Conservation (phyloP, 202 grass and related monocot genomes). For the Digitaria exilis region DNA sequence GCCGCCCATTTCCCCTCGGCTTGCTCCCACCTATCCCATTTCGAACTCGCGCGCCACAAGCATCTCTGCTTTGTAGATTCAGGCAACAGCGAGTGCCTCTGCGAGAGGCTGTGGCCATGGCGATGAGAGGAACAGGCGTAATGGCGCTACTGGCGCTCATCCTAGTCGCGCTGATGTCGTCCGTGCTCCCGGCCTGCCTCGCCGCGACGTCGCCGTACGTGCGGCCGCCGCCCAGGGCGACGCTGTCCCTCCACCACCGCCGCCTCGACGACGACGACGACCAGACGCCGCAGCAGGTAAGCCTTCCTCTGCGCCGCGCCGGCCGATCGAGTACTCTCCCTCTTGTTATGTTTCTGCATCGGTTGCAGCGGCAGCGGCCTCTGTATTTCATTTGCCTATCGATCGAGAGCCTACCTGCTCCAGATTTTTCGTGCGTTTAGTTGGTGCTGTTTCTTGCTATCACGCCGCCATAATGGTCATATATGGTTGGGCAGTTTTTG, state of each 20-base stretch:
- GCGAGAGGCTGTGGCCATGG: background rate
- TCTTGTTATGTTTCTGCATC: no score
- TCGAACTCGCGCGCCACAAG: background rate
- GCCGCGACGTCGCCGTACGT: slow-evolving; percentile 52
- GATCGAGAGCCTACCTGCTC: no score
- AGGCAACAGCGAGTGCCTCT: no score
- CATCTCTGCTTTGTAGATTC: background rate
- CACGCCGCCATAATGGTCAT: background rate
- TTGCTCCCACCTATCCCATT: background rate
- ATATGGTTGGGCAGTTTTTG: background rate
- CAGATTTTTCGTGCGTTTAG: no score
- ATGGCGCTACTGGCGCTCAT: slow-evolving; percentile 2
- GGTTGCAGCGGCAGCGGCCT: no score
- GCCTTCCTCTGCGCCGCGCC: background rate
- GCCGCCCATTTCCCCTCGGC: background rate
- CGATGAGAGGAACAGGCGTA: no score
- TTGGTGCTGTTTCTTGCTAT: background rate
- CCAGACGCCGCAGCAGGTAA: slow-evolving; percentile 80
- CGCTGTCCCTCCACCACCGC: slow-evolving; percentile 36
- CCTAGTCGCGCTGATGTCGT: background rate
- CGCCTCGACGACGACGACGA: background rate
- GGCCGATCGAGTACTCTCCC: no score
- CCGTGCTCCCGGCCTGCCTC: background rate
- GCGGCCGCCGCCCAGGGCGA: slow-evolving; percentile 60
- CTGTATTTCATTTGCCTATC: no score